These are phyloP conservation scores for Yamadazyma friedrichii DNA, from an alignment of 1,139 yeast genomes.

Conservation along the genomic window DNA sequence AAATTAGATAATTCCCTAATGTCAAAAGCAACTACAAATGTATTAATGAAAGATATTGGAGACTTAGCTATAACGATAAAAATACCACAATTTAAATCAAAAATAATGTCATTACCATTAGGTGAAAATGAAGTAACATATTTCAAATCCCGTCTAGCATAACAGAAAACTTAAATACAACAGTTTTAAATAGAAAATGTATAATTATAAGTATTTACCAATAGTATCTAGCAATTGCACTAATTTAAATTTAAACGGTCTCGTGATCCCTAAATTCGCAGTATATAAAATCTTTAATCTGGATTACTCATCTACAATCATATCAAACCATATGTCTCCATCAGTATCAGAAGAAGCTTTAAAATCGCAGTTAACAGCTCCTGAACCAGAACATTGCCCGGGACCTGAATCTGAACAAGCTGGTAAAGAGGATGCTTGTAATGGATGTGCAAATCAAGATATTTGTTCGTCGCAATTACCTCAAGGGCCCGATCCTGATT, in stretches of 20 bases:
- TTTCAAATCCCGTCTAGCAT: slow-evolving; percentile 21
- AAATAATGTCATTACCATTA: slow-evolving; percentile 35
- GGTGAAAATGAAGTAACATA: slow-evolving; percentile 49
- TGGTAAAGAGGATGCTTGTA: slow-evolving; percentile 91
- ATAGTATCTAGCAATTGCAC: too few relatives aligned
- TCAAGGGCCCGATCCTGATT: slow-evolving; percentile 94
- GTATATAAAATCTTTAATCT: background rate
- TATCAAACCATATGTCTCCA: slow-evolving; percentile 23
- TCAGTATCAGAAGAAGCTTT: slow-evolving; percentile 16
- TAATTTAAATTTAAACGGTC: too few relatives aligned
- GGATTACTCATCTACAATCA: slow-evolving; percentile 1
- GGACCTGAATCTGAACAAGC: slow-evolving; percentile 95
- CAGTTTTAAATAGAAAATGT: too few relatives aligned
- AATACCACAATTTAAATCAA: slow-evolving; percentile 20
- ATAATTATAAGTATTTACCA: too few relatives aligned
- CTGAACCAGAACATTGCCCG: slow-evolving; percentile 94
- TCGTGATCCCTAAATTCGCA: background rate
- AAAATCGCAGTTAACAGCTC: slow-evolving; percentile 38
- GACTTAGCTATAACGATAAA: slow-evolving; percentile 30
- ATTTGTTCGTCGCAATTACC: slow-evolving; percentile 83
- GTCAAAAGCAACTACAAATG: slow-evolving; percentile 45
- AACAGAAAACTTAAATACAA: background rate
- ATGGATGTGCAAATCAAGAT: slow-evolving; percentile 90
- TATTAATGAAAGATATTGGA: slow-evolving; percentile 53
- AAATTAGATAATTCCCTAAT: slow-evolving; percentile 19